Evolutionary conservation across 2,329 filamentous ascomycete species (phyloP).

Genomic region (Fusarium burgessii): DNA sequence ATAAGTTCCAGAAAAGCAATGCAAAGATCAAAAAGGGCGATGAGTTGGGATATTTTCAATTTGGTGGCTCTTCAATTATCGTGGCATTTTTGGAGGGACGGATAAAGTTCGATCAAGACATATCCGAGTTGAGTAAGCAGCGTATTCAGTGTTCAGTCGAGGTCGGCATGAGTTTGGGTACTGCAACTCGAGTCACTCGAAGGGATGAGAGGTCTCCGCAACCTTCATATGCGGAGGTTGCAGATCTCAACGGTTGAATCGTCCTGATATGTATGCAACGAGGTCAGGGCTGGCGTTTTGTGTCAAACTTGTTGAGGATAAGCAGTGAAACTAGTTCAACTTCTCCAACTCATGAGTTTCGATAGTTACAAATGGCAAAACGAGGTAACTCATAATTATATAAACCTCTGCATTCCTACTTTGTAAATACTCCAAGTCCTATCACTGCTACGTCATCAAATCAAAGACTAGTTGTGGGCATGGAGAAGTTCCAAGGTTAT

Average conservation of each 20-base stretch:
- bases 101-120: background rate
- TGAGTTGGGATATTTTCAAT: background rate
- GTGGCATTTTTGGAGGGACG: background rate
- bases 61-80: background rate
- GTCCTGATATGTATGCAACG: too few relatives aligned
- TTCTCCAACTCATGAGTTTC: too few relatives aligned
- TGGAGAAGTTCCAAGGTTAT: accelerated
- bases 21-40: background rate
- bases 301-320: too few relatives aligned
- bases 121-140: background rate
- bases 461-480: too few relatives aligned
- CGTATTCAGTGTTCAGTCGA: background rate
- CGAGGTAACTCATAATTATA: too few relatives aligned
- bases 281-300: too few relatives aligned
- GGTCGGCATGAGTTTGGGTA: background rate
- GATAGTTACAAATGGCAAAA: too few relatives aligned
- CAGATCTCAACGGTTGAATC: background rate
- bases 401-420: background rate
- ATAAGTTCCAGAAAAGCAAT: background rate
- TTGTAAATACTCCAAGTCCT: too few relatives aligned
- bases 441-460: too few relatives aligned
- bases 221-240: background rate
- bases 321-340: too few relatives aligned
- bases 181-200: background rate
- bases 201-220: background rate